Evolutionary conservation across 306 rosid species (phyloP), one percentile per base, ranked within the genome.

Genomic region (Casuarina glauca): DNA sequence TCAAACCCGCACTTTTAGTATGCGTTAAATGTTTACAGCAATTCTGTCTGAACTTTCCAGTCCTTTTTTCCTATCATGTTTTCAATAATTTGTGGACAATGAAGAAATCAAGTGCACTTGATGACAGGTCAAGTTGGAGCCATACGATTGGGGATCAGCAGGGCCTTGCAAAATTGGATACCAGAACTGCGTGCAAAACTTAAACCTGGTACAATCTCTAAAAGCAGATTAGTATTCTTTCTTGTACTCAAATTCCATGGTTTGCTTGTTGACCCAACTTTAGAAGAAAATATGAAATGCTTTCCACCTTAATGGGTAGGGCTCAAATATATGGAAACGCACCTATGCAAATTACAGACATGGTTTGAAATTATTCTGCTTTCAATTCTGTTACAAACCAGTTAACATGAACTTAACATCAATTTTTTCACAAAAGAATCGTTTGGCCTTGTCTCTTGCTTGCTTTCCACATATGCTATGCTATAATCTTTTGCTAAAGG

Each of bases 111-210:
- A 36, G 4, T 42, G 48, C 10, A 15, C 35, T 41, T 66, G 71
- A n/a, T 66, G 44, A 42, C 87, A 95, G 97, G 99, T 55, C 99
- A 95, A 90, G 99, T 93, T 82, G 99, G 99, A 88, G 99, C 99
- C 46, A 74, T 95, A 79, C 88, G 82, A 57, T 74, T 95, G 84
- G 97, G 99, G 67, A 84, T 95, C 80, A 95, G 97, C 88, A 93
- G 77, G 90, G 99, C 99, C 78, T 84, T 95, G 85, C 99, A 95
- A 87, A 89, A 79, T 78, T 95, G 97, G 99, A 97, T 93, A 88
- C 99, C 99, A 16, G 97, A 86, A 69, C 26, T 91, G 82, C 97
- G 94, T 67, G 97, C 99, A 39, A 81, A 94, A 12, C 89, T 95
- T 48, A 84, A 86, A 93, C 87, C 46, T 64, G 91, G 98, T 91